Evolutionary conservation across 345 rosid genomes (phyloP).

Genomic region (Aurinia saxatilis): DNA sequence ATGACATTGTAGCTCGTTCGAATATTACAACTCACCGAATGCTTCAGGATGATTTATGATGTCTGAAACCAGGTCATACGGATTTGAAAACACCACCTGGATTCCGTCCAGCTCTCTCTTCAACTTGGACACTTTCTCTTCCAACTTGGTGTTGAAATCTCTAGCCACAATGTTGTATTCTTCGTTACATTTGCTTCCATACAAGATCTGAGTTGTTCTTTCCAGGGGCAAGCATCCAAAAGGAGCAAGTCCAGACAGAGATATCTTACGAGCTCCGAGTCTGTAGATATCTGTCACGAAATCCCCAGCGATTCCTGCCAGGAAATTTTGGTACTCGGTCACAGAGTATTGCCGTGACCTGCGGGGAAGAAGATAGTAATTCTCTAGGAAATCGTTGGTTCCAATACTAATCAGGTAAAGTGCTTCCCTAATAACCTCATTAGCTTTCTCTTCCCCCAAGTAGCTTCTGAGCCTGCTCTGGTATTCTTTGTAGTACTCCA

Average conservation of each 20-base stretch:
- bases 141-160: conserved; percentile 52
- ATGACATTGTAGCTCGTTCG: too few species aligned
- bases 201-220: conserved; percentile 50
- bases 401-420: conserved; percentile 70
- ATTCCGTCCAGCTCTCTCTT: conserved; percentile 45
- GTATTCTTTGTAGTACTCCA: conserved; percentile 68
- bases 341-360: conserved; percentile 38
- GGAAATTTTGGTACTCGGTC: conserved; percentile 48
- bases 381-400: conserved; percentile 81
- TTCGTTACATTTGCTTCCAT: conserved; percentile 39
- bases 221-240: conserved; percentile 86
- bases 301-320: conserved; percentile 41
- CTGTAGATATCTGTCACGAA: conserved; percentile 50
- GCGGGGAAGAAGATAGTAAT: conserved; percentile 44
- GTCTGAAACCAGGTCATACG: conserved; percentile 37
- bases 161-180: conserved; percentile 59
- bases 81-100: conserved; percentile 36
- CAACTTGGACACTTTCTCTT: conserved; percentile 24
- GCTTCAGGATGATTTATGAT: conserved; percentile 43
- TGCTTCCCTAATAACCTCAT: conserved; percentile 44
- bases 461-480: conserved; percentile 44
- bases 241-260: conserved; percentile 57
- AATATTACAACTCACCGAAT: conserved; percentile 53
- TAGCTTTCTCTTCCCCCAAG: conserved; percentile 47
- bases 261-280: conserved; percentile 63